Conservation (phyloP, 2,329 filamentous ascomycete species). For the Fusarium chlamydosporum region DNA sequence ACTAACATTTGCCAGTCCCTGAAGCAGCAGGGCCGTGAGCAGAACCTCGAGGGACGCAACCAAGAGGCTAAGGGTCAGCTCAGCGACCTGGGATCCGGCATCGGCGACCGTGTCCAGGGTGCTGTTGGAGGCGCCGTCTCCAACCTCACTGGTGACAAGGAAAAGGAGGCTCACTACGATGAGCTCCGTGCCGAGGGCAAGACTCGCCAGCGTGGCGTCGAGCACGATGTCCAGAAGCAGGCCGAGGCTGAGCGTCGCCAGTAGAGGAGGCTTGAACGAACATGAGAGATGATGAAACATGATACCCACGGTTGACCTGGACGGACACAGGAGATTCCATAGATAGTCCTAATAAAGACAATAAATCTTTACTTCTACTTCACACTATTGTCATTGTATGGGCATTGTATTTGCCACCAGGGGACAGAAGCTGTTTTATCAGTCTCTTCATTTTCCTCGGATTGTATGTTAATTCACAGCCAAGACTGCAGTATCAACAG, state of each 20-base stretch:
- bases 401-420: not conserved
- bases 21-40: constrained; percentile 79
- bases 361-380: constrained; percentile 1
- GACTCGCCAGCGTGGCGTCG: constrained; percentile 85
- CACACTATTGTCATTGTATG: not conserved
- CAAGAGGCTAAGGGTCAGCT: constrained; percentile 88
- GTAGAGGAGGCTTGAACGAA: constrained; percentile 28
- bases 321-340: constrained; percentile 17
- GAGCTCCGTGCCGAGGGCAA: constrained; percentile 84
- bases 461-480: too few relatives aligned
- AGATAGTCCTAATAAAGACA: constrained; percentile 32
- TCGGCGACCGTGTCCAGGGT: constrained; percentile 76
- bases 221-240: constrained; percentile 84
- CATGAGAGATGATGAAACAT: constrained; percentile 35
- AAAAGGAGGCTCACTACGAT: constrained; percentile 75
- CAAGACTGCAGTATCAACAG: too few relatives aligned
- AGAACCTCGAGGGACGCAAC: constrained; percentile 84
- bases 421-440: too few relatives aligned
- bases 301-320: constrained; percentile 40
- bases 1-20: constrained; percentile 64
- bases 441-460: too few relatives aligned
- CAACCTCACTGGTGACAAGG: constrained; percentile 78
- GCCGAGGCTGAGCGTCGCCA: constrained; percentile 61
- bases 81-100: constrained; percentile 77
- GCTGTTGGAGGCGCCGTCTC: constrained; percentile 79